phyloP scores from a whole-genome alignment of 805 yeast species.

The Candida silvicultrix region DNA sequence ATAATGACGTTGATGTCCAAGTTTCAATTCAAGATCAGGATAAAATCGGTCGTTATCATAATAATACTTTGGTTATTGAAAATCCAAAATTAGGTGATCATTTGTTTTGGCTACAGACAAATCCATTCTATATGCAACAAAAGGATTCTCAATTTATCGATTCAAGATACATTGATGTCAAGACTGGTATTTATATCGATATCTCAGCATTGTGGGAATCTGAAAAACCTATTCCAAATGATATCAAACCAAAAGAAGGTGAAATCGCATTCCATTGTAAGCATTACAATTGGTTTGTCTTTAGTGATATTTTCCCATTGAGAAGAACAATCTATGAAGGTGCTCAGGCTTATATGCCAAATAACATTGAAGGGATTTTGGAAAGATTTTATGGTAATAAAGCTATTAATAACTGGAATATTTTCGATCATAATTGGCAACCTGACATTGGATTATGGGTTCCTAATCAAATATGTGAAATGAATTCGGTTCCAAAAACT shows the following conservation, averaged over 20 bases:
- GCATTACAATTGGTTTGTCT: slow-evolving; percentile 15
- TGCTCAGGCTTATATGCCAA: slow-evolving; percentile 36
- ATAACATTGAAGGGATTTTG: slow-evolving; percentile 29
- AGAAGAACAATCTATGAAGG: slow-evolving; percentile 37
- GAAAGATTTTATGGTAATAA: slow-evolving; percentile 29
- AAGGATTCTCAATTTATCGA: slow-evolving; percentile 37
- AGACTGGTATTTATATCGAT: slow-evolving; percentile 44
- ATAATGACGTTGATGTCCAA: slow-evolving; percentile 57
- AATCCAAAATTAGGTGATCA: slow-evolving; percentile 26
- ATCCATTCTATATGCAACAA: slow-evolving; percentile 26
- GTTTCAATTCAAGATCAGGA: slow-evolving; percentile 41
- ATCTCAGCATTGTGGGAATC: slow-evolving; percentile 34
- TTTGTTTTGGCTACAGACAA: slow-evolving; percentile 27
- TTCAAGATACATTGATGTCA: slow-evolving; percentile 41
- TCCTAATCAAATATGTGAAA: slow-evolving; percentile 32
- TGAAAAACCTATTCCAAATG: slow-evolving; percentile 9
- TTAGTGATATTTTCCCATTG: slow-evolving; percentile 33
- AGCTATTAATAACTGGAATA: slow-evolving; percentile 16
- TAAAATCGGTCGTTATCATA: slow-evolving; percentile 37
- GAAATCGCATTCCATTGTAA: slow-evolving; percentile 14
- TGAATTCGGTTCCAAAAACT: slow-evolving; percentile 20
- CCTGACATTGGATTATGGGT: slow-evolving; percentile 41
- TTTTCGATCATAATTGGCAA: slow-evolving; percentile 31
- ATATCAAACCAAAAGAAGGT: slow-evolving; percentile 3
- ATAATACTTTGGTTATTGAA: slow-evolving; percentile 45